Base-by-base conservation (phyloP, 176 grass and related monocot genomes). In the Poa annua region DNA sequence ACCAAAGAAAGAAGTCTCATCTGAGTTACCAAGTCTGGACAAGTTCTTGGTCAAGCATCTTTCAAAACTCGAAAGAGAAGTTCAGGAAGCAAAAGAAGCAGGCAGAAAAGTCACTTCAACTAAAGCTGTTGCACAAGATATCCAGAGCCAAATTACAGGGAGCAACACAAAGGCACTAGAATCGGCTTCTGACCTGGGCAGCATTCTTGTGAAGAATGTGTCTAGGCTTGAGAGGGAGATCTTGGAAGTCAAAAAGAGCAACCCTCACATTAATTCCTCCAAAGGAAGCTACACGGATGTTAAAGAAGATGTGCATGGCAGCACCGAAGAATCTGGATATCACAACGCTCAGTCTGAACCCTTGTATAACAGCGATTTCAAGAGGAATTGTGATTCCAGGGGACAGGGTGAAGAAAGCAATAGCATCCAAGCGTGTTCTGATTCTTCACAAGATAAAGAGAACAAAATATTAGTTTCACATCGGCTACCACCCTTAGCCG, bases 1-100 rank as follows among this genome's bases (percentile, higher is more conserved):
- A 45, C 77, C 67, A 81, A 93, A 87, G 66, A 88, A 83, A 81
- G 84, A 92, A 83, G 41, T 71, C 19, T 14, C 74, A 44, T 73
- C 76, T 64, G 84, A 90, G 75, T 50, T 94, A 62, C 94, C 94
- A 5, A 90, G 89, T 88, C 77, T 97, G n/a, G 94, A 97, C 34
- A 99, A 94, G 88, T 87, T 96, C 73, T 80, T 99, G 63, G 93
- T 96, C n/a, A 96, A 90, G 72, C 90, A 84, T 90, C 65, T 86
- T 79, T 90, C 93, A 4, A 90, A 86, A 84, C 88, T 92, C 8
- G 87, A 95, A 88, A 92, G 79, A 82, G 93, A 95, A 76, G 85
- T 95, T 71, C 73, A 86, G 50, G 85, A 95, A 75, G 90, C 90
- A 84, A 88, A 49, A 59, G 80, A 86, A 72, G 70, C 83, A 47